Evolutionary conservation across 106 monocot genomes (phyloP), one percentile per base, ranked within the genome.

Genomic region (Dendrobium huoshanense): DNA sequence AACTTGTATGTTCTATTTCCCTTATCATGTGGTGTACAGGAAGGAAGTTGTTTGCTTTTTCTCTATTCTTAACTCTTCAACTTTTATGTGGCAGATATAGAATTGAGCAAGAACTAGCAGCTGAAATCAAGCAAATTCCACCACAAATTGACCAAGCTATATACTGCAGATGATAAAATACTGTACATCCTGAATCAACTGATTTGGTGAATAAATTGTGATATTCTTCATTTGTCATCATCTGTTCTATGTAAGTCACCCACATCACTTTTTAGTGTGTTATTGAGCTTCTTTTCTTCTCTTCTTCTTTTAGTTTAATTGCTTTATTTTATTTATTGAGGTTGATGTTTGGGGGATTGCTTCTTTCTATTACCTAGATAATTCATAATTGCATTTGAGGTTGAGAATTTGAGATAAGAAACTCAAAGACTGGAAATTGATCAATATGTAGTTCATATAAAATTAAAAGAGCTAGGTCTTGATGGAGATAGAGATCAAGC

Each of bases 101-200:
- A 87, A 99, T 95, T 75, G 98, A 99, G 85, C 90, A 99, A 88
- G 95, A 99, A 82, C 88, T 99, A 77, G 98, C 95, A 45, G 95
- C 98, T 48, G 98, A 99, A 79, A 99, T 99, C 41, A 95, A 95
- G 77, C 89, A 92, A 77, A 99, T 99, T 80, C 98, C 98, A 41
- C 91, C 90, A 11, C 92, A 95, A 80, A 95, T 99, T 40, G 98
- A 99, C 75, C 89, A 88, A 81, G 84, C 95, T 67, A 83, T 99
- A 49, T 99, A 99, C 72, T 99, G 98, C 87, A 88, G 87, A 70
- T 99, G 87, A 93, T 82, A 2, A 37, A 22, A 25, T 64, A 7
- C 24, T n/a, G 20, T 20, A 15, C n/a, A 18, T 64, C n/a, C 64
- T 20, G 64, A 3, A 64, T 64, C 37, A 54, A 5, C n/a, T 64